Evolutionary conservation across 1,284 basidiomycete genomes (phyloP).

Genomic region (Farysia itapuensis): DNA sequence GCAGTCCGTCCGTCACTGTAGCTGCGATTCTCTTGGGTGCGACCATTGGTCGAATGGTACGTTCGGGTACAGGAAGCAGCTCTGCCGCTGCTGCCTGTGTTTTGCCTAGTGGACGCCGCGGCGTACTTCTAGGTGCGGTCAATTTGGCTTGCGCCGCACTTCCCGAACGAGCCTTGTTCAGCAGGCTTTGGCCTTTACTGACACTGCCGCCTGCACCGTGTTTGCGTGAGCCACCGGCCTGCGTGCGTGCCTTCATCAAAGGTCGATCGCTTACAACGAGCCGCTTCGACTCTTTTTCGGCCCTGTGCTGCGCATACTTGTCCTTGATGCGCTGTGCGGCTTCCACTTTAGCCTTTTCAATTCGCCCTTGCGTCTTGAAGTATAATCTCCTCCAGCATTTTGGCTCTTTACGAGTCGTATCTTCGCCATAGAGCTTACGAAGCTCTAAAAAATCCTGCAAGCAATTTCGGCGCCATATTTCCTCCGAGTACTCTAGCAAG

Average conservation of each 20-base stretch:
- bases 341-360: constrained; percentile 36
- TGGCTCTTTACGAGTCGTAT: constrained; percentile 6
- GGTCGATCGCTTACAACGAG: constrained; percentile 37
- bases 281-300: constrained; percentile 46
- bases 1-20: constrained; percentile 13
- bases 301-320: constrained; percentile 45
- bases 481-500: constrained; percentile 31
- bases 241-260: constrained; percentile 3
- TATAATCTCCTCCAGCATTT: constrained; percentile 43
- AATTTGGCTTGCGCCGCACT: constrained; percentile 26
- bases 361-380: constrained; percentile 36
- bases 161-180: constrained; percentile 24
- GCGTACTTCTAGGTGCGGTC: constrained; percentile 7
- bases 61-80: constrained; percentile 13
- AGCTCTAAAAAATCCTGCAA: constrained; percentile 49
- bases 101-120: constrained; percentile 8
- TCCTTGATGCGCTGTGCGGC: constrained; percentile 44
- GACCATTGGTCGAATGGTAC: constrained; percentile 21
- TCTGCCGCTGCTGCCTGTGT: constrained; percentile 15
- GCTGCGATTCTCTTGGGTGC: constrained; percentile 19
- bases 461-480: constrained; percentile 51
- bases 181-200: constrained; percentile 31
- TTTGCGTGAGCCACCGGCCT: neutral
- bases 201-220: neutral
- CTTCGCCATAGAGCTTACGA: constrained; percentile 28